These are phyloP conservation scores for Seminavis robusta DNA, from an alignment of 108 stramenopile genomes.

Conservation along the genomic window DNA sequence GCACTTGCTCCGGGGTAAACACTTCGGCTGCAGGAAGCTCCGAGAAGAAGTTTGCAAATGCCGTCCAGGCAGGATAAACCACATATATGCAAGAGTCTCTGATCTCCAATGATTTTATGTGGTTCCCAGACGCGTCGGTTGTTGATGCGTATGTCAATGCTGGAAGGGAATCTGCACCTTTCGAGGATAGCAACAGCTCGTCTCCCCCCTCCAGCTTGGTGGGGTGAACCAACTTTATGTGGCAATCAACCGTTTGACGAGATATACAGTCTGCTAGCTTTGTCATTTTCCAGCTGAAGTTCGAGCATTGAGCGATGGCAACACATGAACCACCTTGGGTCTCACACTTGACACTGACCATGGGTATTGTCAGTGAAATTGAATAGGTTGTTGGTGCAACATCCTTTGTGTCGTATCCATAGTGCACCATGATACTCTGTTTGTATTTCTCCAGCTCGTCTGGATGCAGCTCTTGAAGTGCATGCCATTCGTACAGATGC, in stretches of 20 bases:
- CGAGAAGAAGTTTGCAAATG: constrained; percentile 47
- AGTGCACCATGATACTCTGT: constrained; percentile 48
- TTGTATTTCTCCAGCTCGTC: constrained; percentile 24
- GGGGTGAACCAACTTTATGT: constrained; percentile 27
- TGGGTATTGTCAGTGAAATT: constrained; percentile 20
- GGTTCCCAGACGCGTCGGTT: constrained; percentile 41
- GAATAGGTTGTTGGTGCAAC: constrained; percentile 65
- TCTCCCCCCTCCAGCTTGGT: no score
- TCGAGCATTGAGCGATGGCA: constrained; percentile 26
- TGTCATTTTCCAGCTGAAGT: constrained; percentile 35
- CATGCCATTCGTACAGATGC: constrained; percentile 57
- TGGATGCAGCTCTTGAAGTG: constrained; percentile 37
- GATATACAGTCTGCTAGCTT: constrained; percentile 39
- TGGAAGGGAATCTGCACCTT: not conserved
- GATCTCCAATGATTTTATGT: constrained; percentile 47
- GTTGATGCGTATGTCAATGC: constrained; percentile 53
- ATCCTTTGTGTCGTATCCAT: constrained; percentile 79
- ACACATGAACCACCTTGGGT: constrained; percentile 1
- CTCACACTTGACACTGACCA: constrained; percentile 13
- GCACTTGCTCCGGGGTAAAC: constrained; percentile 31
- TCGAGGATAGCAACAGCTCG: no score
- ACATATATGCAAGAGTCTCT: constrained; percentile 53
- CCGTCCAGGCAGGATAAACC: constrained; percentile 45
- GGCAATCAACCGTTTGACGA: constrained; percentile 30
- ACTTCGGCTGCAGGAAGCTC: constrained; percentile 38